Percentiles rank a stretch among this genome's conserved stretches.
phyloP scores from a whole-genome alignment of 768 basidiomycete genomes.

The Glaciozyma antarctica region DNA sequence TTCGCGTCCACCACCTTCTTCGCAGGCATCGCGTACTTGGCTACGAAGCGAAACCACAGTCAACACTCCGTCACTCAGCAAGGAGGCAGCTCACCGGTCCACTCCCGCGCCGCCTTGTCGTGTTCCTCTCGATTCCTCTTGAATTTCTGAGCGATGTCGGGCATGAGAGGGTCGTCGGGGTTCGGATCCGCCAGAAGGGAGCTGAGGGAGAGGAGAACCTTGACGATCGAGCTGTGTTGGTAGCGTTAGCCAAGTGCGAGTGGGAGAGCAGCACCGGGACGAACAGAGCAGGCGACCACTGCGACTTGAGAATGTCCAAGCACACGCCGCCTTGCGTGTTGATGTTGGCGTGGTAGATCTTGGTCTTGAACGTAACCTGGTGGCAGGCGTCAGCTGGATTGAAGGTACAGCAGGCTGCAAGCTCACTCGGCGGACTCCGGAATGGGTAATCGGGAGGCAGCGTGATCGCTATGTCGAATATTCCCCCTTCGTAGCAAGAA shows the following conservation, averaged over 20 bases:
- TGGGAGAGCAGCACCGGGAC: not conserved
- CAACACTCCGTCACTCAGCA: no score
- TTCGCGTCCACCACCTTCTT: not conserved
- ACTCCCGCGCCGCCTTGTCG: constrained; percentile 17
- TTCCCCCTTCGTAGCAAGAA: constrained; percentile 14
- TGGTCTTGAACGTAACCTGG: not conserved
- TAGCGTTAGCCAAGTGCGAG: not conserved
- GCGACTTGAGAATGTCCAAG: constrained; percentile 27
- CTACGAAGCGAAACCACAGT: not conserved
- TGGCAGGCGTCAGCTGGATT: constrained; percentile 6
- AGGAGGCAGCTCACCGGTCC: not conserved
- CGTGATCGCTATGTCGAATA: constrained; percentile 15
- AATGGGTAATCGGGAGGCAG: constrained; percentile 27
- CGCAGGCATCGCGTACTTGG: not conserved
- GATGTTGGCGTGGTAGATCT: constrained; percentile 31
- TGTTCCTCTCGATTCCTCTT: constrained; percentile 25
- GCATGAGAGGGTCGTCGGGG: constrained; percentile 30
- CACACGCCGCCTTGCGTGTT: constrained; percentile 32
- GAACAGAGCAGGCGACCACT: constrained; percentile 25
- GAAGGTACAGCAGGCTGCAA: constrained; percentile 24
- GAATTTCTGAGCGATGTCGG: constrained; percentile 28
- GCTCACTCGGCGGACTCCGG: constrained; percentile 23
- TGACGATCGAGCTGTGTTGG: constrained; percentile 17
- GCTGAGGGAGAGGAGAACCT: constrained; percentile 27
- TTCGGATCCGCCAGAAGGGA: constrained; percentile 31